Base-by-base conservation (phyloP, 352 stramenopile species). In the Lagenidium sp. region DNA sequence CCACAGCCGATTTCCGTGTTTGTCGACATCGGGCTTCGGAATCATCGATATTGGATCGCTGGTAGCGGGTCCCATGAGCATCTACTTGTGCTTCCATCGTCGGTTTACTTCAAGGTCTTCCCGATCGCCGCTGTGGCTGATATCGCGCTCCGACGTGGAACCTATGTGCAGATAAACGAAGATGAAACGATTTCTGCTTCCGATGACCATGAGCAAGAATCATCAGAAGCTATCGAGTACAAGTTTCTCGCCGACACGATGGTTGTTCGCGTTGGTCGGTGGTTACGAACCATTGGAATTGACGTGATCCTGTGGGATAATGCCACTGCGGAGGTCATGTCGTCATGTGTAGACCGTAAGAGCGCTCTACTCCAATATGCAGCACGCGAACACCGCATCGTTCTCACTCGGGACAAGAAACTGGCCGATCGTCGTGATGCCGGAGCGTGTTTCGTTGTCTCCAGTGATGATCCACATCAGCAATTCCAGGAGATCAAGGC, bases 211-310 rank as follows among this genome's bases (percentile, higher is more conserved):
- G 3, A 24, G 3, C 19, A 45, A 29, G 25, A 13, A 18, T 41
- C n/a, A 12, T 41, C 10, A 13, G 35, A 47, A 22, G 28, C 36
- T 2, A 42, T 46, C 6, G 59, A 73, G 43, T 68, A 73, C 55
- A 81, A 76, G 23, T 90, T 90, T 38, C 47, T 90, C 0, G 78
- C 75, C 0, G 78, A 90, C 46, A 79, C 72, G 15, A 90, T 90
- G 78, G 57, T 85, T 6, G 71, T 55, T 7, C 70, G 77, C 13
- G 66, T 90, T n/a, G 72, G 68, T 5, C 72, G 78, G 21, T 90
- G 78, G 78, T 52, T 90, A 18, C 73, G 78, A 18, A 86, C 72
- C 0, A 81, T 86, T 25, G 78, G 78, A 11, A 68, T 86, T 40
- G 75, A 90, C 34, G 71, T 87, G 16, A 39, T 86, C n/a, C 59